These are phyloP conservation scores for Termitomyces sp. DNA, from an alignment of 768 basidiomycete species.

Conservation along the genomic window DNA sequence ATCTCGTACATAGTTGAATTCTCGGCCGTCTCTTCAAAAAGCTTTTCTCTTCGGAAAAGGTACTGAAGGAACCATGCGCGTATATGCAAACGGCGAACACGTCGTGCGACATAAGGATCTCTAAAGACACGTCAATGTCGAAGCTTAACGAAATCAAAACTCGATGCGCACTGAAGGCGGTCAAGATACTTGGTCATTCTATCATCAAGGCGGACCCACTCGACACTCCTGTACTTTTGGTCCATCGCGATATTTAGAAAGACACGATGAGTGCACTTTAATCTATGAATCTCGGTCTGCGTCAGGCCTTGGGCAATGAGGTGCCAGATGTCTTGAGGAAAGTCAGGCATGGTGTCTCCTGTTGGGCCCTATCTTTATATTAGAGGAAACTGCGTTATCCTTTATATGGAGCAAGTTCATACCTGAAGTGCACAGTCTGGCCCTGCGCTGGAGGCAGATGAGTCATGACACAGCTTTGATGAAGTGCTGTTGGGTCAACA, in stretches of 20 bases:
- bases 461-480: background rate
- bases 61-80: too few relatives aligned
- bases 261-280: constrained; percentile 26
- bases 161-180: constrained; percentile 27
- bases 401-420: background rate
- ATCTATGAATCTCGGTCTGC: constrained; percentile 6
- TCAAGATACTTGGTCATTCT: constrained; percentile 25
- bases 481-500: background rate
- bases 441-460: too few relatives aligned
- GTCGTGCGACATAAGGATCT: too few relatives aligned
- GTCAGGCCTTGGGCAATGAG: constrained; percentile 23
- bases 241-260: constrained; percentile 26
- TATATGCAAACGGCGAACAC: too few relatives aligned
- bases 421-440: background rate
- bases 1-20: too few relatives aligned
- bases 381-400: background rate
- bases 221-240: constrained; percentile 27
- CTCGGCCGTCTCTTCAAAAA: too few relatives aligned
- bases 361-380: background rate
- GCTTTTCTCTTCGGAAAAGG: too few relatives aligned
- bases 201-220: constrained; percentile 31
- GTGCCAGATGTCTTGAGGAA: constrained; percentile 35
- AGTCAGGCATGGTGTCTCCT: constrained; percentile 9
- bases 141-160: too few relatives aligned
- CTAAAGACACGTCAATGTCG: too few relatives aligned